Percentiles rank a stretch among this genome's conserved stretches.
Conservation (phyloP, 208 protist species). For the Leishmania turanica region DNA sequence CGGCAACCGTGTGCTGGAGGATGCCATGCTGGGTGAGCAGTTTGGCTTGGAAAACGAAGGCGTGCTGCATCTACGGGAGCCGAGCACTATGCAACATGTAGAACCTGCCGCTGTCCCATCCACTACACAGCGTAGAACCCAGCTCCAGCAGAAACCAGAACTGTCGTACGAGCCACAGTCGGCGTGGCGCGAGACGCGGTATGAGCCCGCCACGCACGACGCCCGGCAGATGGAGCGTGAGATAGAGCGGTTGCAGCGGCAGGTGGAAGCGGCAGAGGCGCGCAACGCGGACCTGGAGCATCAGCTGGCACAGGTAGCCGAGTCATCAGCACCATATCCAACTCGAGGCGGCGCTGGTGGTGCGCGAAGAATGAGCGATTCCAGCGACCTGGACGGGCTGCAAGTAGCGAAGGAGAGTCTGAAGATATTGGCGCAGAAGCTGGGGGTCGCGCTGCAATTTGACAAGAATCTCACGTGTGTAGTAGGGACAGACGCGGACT, state of each 20-base stretch:
- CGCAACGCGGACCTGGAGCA: constrained; percentile 21
- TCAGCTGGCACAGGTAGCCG: constrained; percentile 21
- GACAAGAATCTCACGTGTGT: constrained; percentile 78
- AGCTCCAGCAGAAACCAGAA: background rate
- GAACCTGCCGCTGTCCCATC: background rate
- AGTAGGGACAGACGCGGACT: constrained; percentile 60
- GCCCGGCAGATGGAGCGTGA: constrained; percentile 26
- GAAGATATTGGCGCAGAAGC: constrained; percentile 38
- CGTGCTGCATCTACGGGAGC: constrained; percentile 43
- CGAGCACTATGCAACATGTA: background rate
- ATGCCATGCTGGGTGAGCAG: constrained; percentile 67
- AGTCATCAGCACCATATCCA: background rate
- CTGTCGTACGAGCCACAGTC: background rate
- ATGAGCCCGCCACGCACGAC: background rate
- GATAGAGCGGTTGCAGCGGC: constrained; percentile 35
- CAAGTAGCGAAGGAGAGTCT: constrained; percentile 62
- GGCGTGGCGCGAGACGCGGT: background rate
- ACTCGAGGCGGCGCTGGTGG: background rate
- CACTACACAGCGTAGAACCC: too few relatives aligned
- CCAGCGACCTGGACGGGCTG: constrained; percentile 35
- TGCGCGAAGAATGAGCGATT: background rate
- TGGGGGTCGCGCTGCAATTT: constrained; percentile 62
- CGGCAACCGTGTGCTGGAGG: constrained; percentile 40
- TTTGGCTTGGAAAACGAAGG: constrained; percentile 60
- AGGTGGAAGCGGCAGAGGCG: constrained; percentile 27